Evolutionary conservation across 2,329 filamentous ascomycete species (phyloP).

Genomic region (Teratosphaeria epicoccoides): DNA sequence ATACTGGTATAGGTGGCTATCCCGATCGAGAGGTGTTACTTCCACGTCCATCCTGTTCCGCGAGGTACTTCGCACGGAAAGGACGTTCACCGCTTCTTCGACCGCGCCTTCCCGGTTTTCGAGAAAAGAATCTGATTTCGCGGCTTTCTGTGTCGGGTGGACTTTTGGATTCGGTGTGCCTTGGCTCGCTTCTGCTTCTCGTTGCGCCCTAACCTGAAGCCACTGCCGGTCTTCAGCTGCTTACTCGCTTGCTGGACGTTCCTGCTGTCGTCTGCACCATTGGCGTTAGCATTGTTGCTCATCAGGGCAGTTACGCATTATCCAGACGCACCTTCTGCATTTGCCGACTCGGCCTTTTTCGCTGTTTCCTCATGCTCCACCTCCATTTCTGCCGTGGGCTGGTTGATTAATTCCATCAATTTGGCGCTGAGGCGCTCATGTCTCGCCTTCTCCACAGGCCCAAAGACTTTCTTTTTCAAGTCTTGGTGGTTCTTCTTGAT

Average conservation of each 20-base stretch:
- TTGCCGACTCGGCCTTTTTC: slow-evolving; percentile 9
- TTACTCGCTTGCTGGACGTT: slow-evolving; percentile 4
- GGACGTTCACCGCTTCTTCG: neutral
- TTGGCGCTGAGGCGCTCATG: slow-evolving; percentile 77
- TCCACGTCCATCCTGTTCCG: too few relatives aligned
- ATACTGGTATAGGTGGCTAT: too few relatives aligned
- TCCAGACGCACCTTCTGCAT: slow-evolving; percentile 1
- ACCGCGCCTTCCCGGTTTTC: slow-evolving; percentile 7
- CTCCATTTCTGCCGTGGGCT: slow-evolving; percentile 51
- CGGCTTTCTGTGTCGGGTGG: slow-evolving; percentile 2
- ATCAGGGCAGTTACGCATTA: neutral
- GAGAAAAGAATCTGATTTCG: slow-evolving; percentile 10
- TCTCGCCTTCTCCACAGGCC: slow-evolving; percentile 67
- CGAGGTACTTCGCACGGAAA: too few relatives aligned
- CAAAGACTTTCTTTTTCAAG: slow-evolving; percentile 73
- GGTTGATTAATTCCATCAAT: slow-evolving; percentile 66
- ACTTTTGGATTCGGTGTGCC: slow-evolving; percentile 8
- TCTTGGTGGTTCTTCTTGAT: slow-evolving; percentile 74
- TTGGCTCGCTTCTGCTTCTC: slow-evolving; percentile 6
- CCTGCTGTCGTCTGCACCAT: slow-evolving; percentile 5
- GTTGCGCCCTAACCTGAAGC: slow-evolving; percentile 4
- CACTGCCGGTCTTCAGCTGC: neutral
- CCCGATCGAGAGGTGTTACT: too few relatives aligned
- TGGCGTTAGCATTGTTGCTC: neutral
- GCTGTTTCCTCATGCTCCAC: slow-evolving; percentile 4